phyloP scores from a whole-genome alignment of 73 alveolate species.

The Stentor roeselii region DNA sequence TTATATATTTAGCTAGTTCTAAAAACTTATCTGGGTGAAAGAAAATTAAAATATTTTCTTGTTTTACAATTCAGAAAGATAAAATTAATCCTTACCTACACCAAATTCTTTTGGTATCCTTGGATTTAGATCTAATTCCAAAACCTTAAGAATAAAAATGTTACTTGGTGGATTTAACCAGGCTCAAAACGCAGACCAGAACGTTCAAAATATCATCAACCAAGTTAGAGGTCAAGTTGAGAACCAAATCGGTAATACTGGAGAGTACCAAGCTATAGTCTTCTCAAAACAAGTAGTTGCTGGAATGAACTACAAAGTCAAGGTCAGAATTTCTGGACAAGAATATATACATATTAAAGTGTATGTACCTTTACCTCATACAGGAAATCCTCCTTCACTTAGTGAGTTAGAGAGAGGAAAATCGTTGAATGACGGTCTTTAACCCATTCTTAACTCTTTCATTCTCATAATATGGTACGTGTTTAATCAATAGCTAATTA shows the following conservation, averaged over 20 bases:
- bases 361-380: slow-evolving; percentile 59
- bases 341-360: slow-evolving; percentile 65
- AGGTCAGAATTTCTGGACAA: slow-evolving; percentile 55
- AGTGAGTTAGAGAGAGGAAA: slow-evolving; percentile 42
- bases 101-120: too few species aligned
- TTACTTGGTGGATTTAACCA: not conserved
- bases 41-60: too few species aligned
- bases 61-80: too few species aligned
- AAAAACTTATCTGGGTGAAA: too few species aligned
- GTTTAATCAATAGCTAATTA: too few species aligned
- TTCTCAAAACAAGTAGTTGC: slow-evolving; percentile 73
- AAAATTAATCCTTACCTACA: too few species aligned
- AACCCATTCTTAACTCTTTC: too few species aligned
- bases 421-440: too few species aligned
- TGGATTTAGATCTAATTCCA: too few species aligned
- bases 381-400: slow-evolving; percentile 48
- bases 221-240: not conserved
- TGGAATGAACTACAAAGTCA: slow-evolving; percentile 64
- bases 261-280: slow-evolving; percentile 35
- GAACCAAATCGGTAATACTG: slow-evolving; percentile 29
- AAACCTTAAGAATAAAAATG: too few species aligned
- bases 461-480: too few species aligned
- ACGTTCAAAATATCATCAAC: not conserved
- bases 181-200: slow-evolving; percentile 1
- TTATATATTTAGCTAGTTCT: too few species aligned